phyloP scores from a whole-genome alignment of 2,329 filamentous ascomycete species.

The Zymoseptoria tritici region DNA sequence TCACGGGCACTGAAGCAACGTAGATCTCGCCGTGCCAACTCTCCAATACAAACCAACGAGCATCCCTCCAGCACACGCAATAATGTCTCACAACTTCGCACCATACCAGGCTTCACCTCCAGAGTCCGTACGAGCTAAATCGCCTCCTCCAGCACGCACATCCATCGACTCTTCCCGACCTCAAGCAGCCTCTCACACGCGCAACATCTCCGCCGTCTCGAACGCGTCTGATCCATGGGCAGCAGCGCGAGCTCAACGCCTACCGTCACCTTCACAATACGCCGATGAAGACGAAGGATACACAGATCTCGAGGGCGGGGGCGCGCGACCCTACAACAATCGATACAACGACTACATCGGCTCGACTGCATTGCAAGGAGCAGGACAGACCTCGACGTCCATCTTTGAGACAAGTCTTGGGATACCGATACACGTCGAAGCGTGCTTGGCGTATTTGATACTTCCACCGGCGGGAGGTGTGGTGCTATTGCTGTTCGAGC shows the following conservation, averaged over 20 bases:
- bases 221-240: constrained; percentile 33
- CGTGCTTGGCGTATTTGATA: constrained; percentile 77
- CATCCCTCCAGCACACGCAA: not conserved
- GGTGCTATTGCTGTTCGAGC: constrained; percentile 74
- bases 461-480: constrained; percentile 82
- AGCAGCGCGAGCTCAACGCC: constrained; percentile 34
- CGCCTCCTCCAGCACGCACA: constrained; percentile 58
- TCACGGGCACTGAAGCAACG: not conserved
- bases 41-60: not conserved
- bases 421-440: constrained; percentile 80
- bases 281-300: constrained; percentile 24
- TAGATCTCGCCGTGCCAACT: not conserved
- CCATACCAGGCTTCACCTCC: constrained; percentile 92
- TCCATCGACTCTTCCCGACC: constrained; percentile 44
- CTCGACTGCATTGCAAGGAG: constrained; percentile 19
- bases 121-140: constrained; percentile 73
- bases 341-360: constrained; percentile 26
- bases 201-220: constrained; percentile 24
- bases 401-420: constrained; percentile 85
- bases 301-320: constrained; percentile 23
- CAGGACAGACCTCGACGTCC: not conserved
- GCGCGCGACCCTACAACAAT: constrained; percentile 20
- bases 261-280: constrained; percentile 31
- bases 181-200: constrained; percentile 16
- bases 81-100: constrained; percentile 73